phyloP scores from a whole-genome alignment of 2,329 filamentous ascomycete genomes.

The Ophiostoma ulmi region DNA sequence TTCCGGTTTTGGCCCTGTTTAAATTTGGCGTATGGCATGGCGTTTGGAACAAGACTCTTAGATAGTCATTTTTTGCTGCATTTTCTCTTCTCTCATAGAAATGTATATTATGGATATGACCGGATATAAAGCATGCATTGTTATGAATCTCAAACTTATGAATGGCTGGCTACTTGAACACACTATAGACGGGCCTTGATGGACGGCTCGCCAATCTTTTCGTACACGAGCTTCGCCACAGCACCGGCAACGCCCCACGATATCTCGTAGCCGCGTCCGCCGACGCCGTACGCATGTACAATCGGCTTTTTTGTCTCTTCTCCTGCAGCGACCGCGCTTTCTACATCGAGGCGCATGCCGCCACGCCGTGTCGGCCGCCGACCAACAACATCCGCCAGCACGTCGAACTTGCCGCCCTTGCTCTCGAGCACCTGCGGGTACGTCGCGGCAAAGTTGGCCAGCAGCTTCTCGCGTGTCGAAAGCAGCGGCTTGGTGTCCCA shows the following conservation, averaged over 20 bases:
- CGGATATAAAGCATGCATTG: background rate
- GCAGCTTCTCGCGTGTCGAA: slow-evolving; percentile 44
- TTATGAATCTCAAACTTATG: background rate
- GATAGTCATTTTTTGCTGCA: background rate
- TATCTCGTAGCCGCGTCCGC: slow-evolving; percentile 57
- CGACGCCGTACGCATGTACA: slow-evolving; percentile 56
- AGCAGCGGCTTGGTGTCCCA: slow-evolving; percentile 48
- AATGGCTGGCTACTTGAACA: background rate
- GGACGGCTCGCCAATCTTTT: background rate
- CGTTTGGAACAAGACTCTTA: slow-evolving; percentile 17
- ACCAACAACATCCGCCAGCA: slow-evolving; percentile 41
- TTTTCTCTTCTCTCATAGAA: background rate
- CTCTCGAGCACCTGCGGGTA: slow-evolving; percentile 35
- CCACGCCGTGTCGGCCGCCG: slow-evolving; percentile 43
- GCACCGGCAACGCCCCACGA: slow-evolving; percentile 56
- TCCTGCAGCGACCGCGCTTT: slow-evolving; percentile 31
- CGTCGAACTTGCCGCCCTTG: slow-evolving; percentile 23
- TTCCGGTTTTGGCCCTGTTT: background rate
- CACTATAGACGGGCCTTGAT: slow-evolving; percentile 8
- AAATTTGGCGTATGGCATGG: slow-evolving; percentile 18
- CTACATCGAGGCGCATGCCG: slow-evolving; percentile 50
- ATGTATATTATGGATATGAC: slow-evolving; percentile 15
- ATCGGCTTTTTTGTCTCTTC: slow-evolving; percentile 28
- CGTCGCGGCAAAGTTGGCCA: slow-evolving; percentile 38
- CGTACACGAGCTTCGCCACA: slow-evolving; percentile 37